Evolutionary conservation across 2,329 filamentous ascomycete species (phyloP).

Genomic region (Cephalotrichum gorgonifer): DNA sequence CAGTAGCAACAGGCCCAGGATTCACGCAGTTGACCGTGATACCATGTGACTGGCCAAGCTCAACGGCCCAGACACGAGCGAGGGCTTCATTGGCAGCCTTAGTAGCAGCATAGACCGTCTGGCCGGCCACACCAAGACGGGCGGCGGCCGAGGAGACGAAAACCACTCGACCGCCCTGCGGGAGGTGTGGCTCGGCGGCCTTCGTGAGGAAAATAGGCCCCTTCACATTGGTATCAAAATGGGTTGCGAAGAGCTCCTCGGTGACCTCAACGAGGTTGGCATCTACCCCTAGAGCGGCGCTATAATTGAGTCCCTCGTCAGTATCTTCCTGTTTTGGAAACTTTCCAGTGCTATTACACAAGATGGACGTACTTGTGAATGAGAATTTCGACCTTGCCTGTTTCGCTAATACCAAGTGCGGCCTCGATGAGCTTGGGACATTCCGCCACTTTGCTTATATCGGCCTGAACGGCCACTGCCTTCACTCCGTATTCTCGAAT

Average conservation of each 20-base stretch:
- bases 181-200: slow-evolving; percentile 17
- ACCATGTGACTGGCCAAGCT: slow-evolving; percentile 17
- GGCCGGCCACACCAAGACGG: slow-evolving; percentile 15
- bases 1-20: slow-evolving; percentile 17
- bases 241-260: slow-evolving; percentile 6
- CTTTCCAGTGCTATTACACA: too few species aligned
- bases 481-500: slow-evolving; percentile 10
- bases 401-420: slow-evolving; percentile 10
- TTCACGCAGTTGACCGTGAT: slow-evolving; percentile 21
- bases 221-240: slow-evolving; percentile 12
- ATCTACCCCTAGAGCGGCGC: slow-evolving; percentile 7
- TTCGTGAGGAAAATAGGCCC: slow-evolving; percentile 20
- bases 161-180: slow-evolving; percentile 20
- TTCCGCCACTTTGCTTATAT: slow-evolving; percentile 9
- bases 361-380: slow-evolving; percentile 16
- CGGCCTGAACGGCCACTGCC: slow-evolving; percentile 9
- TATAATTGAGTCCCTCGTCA: too few species aligned
- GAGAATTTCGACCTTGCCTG: slow-evolving; percentile 15
- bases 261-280: slow-evolving; percentile 10
- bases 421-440: slow-evolving; percentile 11
- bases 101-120: slow-evolving; percentile 21
- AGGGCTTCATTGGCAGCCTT: slow-evolving; percentile 22
- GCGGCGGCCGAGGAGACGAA: slow-evolving; percentile 21
- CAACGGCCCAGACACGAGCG: slow-evolving; percentile 18
- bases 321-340: too few species aligned